Evolutionary conservation across 108 stramenopile genomes (phyloP).

Genomic region (Skeletonema costatum): DNA sequence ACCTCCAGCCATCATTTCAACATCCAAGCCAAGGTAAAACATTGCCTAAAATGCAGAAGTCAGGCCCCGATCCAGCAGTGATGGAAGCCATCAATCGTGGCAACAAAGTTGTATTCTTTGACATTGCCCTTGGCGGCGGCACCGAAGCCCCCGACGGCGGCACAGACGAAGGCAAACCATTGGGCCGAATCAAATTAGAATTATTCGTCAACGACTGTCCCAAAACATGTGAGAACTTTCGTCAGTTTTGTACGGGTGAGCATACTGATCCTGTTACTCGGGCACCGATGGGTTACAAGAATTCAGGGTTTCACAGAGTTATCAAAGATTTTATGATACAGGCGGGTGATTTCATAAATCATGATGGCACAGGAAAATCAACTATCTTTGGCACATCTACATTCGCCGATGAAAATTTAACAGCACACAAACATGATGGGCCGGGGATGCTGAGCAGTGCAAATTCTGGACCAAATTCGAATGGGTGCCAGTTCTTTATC

Average conservation of each 20-base stretch:
- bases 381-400: constrained; percentile 80
- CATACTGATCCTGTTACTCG: constrained; percentile 49
- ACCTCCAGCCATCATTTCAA: no score
- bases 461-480: constrained; percentile 91
- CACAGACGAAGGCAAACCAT: constrained; percentile 57
- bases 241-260: constrained; percentile 91
- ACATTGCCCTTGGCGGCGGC: constrained; percentile 68
- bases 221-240: constrained; percentile 92
- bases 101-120: constrained; percentile 88
- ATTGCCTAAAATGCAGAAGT: constrained; percentile 15
- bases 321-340: constrained; percentile 94
- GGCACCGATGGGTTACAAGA: constrained; percentile 91
- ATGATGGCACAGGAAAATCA: constrained; percentile 91
- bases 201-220: constrained; percentile 93
- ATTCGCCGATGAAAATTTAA: constrained; percentile 97
- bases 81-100: constrained; percentile 83
- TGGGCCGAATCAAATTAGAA: constrained; percentile 96
- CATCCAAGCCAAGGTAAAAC: not conserved
- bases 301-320: constrained; percentile 92
- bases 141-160: constrained; percentile 46
- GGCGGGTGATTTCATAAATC: constrained; percentile 93
- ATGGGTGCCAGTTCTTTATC: constrained; percentile 98
- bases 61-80: constrained; percentile 82
- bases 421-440: constrained; percentile 77
- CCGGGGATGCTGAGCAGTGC: constrained; percentile 94